These are phyloP conservation scores for Agaricus sinodeliciosus DNA, from an alignment of 768 basidiomycete genomes.

Conservation along the genomic window DNA sequence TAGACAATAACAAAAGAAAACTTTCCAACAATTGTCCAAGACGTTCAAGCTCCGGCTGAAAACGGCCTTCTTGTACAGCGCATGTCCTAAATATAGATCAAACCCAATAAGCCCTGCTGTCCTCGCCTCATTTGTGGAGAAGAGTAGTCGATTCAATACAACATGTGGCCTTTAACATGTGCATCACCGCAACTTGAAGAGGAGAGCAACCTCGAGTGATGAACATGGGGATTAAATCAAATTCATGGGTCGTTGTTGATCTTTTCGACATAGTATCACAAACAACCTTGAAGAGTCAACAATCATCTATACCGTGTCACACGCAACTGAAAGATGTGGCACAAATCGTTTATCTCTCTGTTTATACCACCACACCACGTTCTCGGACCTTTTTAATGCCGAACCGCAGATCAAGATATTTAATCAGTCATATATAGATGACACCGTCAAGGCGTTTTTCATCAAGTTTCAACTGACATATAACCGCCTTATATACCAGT, in stretches of 20 bases:
- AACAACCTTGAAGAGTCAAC: not conserved
- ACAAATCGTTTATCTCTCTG: not conserved
- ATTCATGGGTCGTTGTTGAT: not conserved
- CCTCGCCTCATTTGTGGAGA: slow-evolving; percentile 7
- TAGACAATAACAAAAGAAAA: not conserved
- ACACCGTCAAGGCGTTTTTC: not conserved
- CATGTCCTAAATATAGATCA: slow-evolving; percentile 6
- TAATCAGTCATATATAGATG: slow-evolving; percentile 3
- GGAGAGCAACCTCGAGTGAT: not conserved
- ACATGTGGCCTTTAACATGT: not conserved
- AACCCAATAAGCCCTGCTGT: not conserved
- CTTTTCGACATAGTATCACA: too few species aligned
- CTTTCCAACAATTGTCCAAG: not conserved
- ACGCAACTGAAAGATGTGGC: too few species aligned
- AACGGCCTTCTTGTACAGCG: slow-evolving; percentile 2
- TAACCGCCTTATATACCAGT: not conserved
- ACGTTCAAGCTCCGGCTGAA: not conserved
- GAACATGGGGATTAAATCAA: not conserved
- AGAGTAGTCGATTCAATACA: not conserved
- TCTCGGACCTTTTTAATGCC: not conserved
- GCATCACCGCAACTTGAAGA: not conserved
- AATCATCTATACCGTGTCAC: not conserved
- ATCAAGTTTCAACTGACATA: not conserved
- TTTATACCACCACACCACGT: not conserved
- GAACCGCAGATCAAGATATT: slow-evolving; percentile 4